Percentiles rank a stretch among this genome's conserved stretches.
Evolutionary conservation across 768 basidiomycete genomes (phyloP).

Genomic region (Mycena capillaripes): DNA sequence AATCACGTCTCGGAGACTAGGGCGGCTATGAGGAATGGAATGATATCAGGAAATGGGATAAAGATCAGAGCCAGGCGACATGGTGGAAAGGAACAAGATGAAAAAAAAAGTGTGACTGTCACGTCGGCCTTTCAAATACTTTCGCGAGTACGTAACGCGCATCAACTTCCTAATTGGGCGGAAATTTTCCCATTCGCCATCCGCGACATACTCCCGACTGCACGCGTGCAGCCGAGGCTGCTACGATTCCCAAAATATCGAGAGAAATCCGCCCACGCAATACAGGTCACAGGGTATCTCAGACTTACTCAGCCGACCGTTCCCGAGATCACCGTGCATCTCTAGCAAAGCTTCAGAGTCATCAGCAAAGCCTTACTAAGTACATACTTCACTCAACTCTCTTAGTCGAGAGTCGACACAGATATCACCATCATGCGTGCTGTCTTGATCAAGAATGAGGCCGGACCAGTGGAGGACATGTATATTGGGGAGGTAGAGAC

Average conservation of each 20-base stretch:
- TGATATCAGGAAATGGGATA: not conserved
- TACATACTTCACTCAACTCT: not conserved
- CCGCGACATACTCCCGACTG: no score
- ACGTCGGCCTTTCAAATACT: not conserved
- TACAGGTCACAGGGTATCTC: no score
- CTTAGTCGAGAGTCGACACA: no score
- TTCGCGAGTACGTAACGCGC: not conserved
- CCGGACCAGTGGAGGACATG: constrained; percentile 82
- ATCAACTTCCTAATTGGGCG: not conserved
- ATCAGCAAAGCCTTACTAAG: not conserved
- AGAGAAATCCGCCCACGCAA: no score
- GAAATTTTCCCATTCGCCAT: no score
- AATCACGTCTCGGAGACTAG: not conserved
- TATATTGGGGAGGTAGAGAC: constrained; percentile 80
- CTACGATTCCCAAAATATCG: no score
- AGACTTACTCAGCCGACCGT: constrained; percentile 1
- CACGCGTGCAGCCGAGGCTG: no score
- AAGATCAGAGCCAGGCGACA: not conserved
- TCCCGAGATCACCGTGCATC: not conserved
- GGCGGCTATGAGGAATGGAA: not conserved
- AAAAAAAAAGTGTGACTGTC: not conserved
- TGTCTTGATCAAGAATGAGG: constrained; percentile 80
- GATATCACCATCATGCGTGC: constrained; percentile 71
- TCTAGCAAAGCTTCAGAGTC: not conserved
- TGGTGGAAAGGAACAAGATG: not conserved